Base-by-base conservation (phyloP, 108 stramenopile species). In the Fragilariopsis cylindrus region DNA sequence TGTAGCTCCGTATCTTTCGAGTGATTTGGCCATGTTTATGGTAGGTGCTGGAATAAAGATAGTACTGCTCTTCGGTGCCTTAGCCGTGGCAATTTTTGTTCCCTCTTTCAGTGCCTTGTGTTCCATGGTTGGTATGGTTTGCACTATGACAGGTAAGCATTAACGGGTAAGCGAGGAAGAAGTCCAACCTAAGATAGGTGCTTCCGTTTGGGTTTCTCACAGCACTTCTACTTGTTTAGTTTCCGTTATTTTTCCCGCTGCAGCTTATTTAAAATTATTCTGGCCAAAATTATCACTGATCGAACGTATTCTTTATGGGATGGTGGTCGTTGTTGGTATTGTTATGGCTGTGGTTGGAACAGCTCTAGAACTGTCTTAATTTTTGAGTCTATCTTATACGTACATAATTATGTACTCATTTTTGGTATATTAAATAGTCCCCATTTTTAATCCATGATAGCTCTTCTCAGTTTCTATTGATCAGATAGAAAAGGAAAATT, bases 81-180 rank as follows among this genome's bases (percentile, higher is more conserved):
- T 90, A 57, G 72, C 67, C 13, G 85, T 93, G 48, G 88, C 92
- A 43, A 75, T 90, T 9, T 90, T 82, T 70, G 86, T 93, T 63
- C 92, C 92, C 15, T 88, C 87, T 39, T 93, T 93, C 78, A 84
- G 87, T 53, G 84, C 84, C 48, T 60, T 93, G 39, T 91, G 90
- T 66, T 76, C 84, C 18, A 57, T 93, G 69, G 92, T 93, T 41
- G 92, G 92, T 18, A 78, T 93, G 77, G 86, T 93, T 48, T 93
- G 92, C 53, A 90, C 90, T 45, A 90, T 93, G 87, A 75, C 72
- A 30, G 30, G 30, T 30, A 30, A 30, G 30, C 30, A 30, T 30
- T 30, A 30, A 30, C 30, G 30, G 30, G 30, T 30, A 30, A 30
- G 30, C 30, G 30, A 30, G 30, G 30, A 30, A 30, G 30, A 30